Evolutionary conservation across 2,329 filamentous ascomycete species (phyloP).

Genomic region (Trichoderma koningiopsis): DNA sequence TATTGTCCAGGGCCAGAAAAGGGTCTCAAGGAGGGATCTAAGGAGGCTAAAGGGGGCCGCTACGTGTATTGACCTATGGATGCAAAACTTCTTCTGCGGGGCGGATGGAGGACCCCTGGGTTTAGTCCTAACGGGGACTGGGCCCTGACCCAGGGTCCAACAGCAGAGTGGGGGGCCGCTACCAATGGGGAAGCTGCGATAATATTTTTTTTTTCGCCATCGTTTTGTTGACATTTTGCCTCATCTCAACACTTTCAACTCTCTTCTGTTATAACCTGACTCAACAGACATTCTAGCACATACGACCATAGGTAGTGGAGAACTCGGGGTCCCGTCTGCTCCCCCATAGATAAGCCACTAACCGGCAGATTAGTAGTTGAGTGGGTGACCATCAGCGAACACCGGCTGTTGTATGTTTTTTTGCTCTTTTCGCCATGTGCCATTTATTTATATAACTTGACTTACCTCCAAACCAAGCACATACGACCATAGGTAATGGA

Average conservation of each 20-base stretch:
- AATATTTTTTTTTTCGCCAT: background rate
- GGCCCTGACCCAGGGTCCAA: background rate
- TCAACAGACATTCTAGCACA: background rate
- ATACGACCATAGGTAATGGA: background rate
- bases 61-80: background rate
- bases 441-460: background rate
- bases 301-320: conserved; percentile 18
- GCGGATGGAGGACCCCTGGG: conserved; percentile 12
- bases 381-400: no score
- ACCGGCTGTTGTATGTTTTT: no score
- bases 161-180: background rate
- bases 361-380: no score
- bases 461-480: background rate
- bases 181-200: background rate
- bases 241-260: background rate
- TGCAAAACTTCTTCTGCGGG: conserved; percentile 4
- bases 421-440: background rate
- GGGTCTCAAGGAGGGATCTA: background rate
- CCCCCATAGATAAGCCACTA: no score
- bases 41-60: background rate
- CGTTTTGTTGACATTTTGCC: background rate
- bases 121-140: conserved; percentile 10
- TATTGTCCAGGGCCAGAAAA: background rate
- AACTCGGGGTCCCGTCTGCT: background rate
- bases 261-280: background rate